Evolutionary conservation across 768 basidiomycete species (phyloP), one percentile per base, ranked within the genome.

Genomic region (Termitomyces sp.): DNA sequence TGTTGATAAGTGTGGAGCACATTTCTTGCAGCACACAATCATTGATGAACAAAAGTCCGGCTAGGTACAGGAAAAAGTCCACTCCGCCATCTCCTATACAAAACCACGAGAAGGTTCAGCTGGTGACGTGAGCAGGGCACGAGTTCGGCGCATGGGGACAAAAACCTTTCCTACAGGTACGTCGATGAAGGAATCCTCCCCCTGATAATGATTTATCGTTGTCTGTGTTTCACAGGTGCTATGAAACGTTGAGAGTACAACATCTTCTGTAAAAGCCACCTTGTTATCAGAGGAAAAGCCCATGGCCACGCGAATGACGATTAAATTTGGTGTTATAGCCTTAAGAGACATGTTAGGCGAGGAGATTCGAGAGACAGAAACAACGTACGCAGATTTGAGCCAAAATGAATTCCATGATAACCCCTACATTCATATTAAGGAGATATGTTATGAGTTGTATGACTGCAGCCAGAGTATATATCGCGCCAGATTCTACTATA

Each of bases 351-450:
- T n/a, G 26, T 38, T 22, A 49, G 17, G 10, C 24, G 17, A 49
- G 5, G 35, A 26, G 10, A 24, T 49, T 0, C 7, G 26, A 5
- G 6, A n/a, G 24, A 38, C 10, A 26, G 6, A 22, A 15, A 17
- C 14, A 14, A 58, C 67, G 37, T 53, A 68, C 66, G 37, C 66
- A 65, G 26, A 68, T 51, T 45, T 68, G 66, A 30, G 56, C 57
- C 11, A 66, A 55, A 45, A 64, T 64, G 28, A 68, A 58, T 48
- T 68, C 67, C 55, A 68, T 54, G 12, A 66, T 66, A 11, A 68
- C 65, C 21, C 65, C 64, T 2, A 65, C 65, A 45, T 68, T 68
- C 65, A 68, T 68, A n/a, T 61, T 59, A 22, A 59, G 32, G 24
- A 64, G 45, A 44, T 68, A 65, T 17, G 64, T 66, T 22, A 66